Evolutionary conservation across 1,139 yeast species (phyloP), one percentile per base, ranked within the genome.

Genomic region (Magnusiomyces fungicola): DNA sequence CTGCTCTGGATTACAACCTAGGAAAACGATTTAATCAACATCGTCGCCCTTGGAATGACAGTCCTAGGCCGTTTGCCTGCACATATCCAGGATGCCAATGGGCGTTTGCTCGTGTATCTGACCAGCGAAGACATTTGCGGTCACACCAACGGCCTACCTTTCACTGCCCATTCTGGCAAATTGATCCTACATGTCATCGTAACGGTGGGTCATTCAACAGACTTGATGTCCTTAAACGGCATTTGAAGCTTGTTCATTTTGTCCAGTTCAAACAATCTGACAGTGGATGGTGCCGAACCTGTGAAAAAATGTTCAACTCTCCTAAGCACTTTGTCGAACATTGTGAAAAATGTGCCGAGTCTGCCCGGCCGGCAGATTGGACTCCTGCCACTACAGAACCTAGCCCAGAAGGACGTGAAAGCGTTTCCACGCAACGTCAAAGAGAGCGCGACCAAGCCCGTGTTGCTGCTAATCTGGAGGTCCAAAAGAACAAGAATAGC

Each of bases 181-280:
- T 73, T 43, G 84, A 80, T 55, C 79, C 81, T 2, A 76, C 84
- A 1, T 83, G 89, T 61, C 90, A 82, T 61, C 72, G 83, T 47
- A 81, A 81, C 55, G 85, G 83, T 12, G 89, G 89, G 3, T 76
- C 84, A 0, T 83, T 83, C 64, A 79, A 78, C 58, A 69, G 90
- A 47, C 67, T 81, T 51, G 90, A 83, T 58, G 89, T 83, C 30
- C 67, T 83, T 54, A 83, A 82, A 56, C 71, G 90, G 47, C 90
- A 83, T 62, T 68, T 83, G 51, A 72, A 76, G 51, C 69, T 83
- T 47, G 85, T 83, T 25, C 90, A 83, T 64, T 80, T 72, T 60
- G 80, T 78, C 27, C 78, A 60, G 51, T 61, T 65, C 53, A 64
- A 65, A 50, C 60, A 67, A 52, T 70, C 72, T 12, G 83, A 78